Evolutionary conservation across 2,329 filamentous ascomycete genomes (phyloP).

Genomic region (Bipolaris gigantea): DNA sequence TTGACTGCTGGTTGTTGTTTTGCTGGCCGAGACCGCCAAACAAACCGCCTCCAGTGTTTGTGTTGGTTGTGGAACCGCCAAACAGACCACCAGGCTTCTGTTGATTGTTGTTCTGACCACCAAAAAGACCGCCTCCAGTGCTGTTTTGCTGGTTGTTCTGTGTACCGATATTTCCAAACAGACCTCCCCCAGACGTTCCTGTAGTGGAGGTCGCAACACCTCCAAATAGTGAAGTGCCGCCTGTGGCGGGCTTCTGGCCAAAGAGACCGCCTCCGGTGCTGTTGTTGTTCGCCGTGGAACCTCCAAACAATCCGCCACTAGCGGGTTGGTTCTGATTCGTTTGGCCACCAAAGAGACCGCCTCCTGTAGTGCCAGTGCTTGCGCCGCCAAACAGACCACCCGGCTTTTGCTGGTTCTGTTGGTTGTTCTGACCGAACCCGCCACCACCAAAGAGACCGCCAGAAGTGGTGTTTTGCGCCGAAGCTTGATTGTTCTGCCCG

Average conservation of each 20-base stretch:
- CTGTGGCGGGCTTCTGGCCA: conserved; percentile 38
- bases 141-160: conserved; percentile 40
- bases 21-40: conserved; percentile 50
- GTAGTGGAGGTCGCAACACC: conserved; percentile 22
- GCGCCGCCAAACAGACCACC: conserved; percentile 39
- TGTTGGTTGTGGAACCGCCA: conserved; percentile 42
- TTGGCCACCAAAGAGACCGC: conserved; percentile 55
- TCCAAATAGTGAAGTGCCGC: conserved; percentile 35
- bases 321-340: conserved; percentile 25
- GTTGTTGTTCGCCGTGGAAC: conserved; percentile 51
- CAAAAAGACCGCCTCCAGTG: conserved; percentile 43
- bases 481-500: conserved; percentile 36
- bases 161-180: conserved; percentile 40
- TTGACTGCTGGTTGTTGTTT: conserved; percentile 48
- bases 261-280: conserved; percentile 46
- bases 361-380: conserved; percentile 42
- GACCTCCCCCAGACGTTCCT: conserved; percentile 30
- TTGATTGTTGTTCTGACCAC: conserved; percentile 48
- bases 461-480: conserved; percentile 27
- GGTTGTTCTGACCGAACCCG: conserved; percentile 42
- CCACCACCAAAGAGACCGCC: conserved; percentile 50
- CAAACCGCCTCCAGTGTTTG: conserved; percentile 49
- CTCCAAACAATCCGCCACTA: conserved; percentile 49
- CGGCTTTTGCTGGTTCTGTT: conserved; percentile 46
- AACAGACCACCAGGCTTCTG: conserved; percentile 49